Conservation (phyloP, 768 basidiomycete species). For the Pleurotus pulmonarius region DNA sequence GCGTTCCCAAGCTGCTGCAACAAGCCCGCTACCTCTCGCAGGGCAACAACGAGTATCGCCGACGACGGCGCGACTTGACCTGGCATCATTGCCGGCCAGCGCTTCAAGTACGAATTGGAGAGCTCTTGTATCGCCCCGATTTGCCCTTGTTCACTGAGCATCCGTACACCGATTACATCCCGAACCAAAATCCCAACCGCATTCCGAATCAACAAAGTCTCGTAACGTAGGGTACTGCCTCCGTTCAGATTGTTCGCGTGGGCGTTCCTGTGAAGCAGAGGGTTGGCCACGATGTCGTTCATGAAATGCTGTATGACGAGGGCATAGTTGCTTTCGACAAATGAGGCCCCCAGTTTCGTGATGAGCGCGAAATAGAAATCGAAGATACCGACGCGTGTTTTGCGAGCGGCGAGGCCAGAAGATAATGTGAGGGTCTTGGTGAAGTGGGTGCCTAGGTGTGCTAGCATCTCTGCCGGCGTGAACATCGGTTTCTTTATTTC, state of each 20-base stretch:
- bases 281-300: slow-evolving; percentile 66
- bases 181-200: slow-evolving; percentile 75
- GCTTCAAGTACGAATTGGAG: slow-evolving; percentile 74
- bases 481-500: slow-evolving; percentile 68
- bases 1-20: slow-evolving; percentile 90
- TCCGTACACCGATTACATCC: slow-evolving; percentile 82
- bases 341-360: slow-evolving; percentile 66
- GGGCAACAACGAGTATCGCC: slow-evolving; percentile 63
- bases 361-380: slow-evolving; percentile 84
- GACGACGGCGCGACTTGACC: slow-evolving; percentile 71
- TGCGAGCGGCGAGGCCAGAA: slow-evolving; percentile 29
- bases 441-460: slow-evolving; percentile 74
- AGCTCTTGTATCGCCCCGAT: slow-evolving; percentile 88
- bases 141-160: slow-evolving; percentile 92
- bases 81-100: slow-evolving; percentile 93
- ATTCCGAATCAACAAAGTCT: slow-evolving; percentile 66
- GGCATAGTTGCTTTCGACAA: slow-evolving; percentile 81
- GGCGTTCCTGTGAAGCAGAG: slow-evolving; percentile 11
- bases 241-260: slow-evolving; percentile 19
- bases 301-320: slow-evolving; percentile 77
- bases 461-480: slow-evolving; percentile 75
- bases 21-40: slow-evolving; percentile 83
- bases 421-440: slow-evolving; percentile 62
- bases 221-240: slow-evolving; percentile 59
- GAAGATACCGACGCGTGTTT: slow-evolving; percentile 80